Evolutionary conservation across 495 filamentous ascomycete genomes (phyloP).

Genomic region (Xylaria nigripes): DNA sequence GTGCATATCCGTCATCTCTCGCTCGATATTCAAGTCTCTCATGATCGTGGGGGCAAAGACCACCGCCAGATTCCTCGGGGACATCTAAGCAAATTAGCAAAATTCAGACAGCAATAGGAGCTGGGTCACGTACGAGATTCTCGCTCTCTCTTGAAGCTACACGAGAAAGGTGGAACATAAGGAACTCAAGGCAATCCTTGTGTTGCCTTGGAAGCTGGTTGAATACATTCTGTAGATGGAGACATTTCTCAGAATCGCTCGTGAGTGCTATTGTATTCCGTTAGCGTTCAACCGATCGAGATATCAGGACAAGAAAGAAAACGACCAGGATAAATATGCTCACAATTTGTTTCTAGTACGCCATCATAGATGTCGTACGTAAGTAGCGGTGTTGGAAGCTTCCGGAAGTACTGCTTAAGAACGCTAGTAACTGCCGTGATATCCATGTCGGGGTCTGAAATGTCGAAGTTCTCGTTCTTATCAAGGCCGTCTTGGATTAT

Average conservation of each 20-base stretch:
- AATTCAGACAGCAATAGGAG: background rate
- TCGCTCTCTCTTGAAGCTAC: constrained; percentile 75
- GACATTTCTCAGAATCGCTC: constrained; percentile 52
- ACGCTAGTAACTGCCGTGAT: constrained; percentile 94
- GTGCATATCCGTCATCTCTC: constrained; percentile 94
- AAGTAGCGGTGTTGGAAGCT: constrained; percentile 82
- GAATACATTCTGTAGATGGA: constrained; percentile 60
- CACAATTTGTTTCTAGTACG: constrained; percentile 69
- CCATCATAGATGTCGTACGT: constrained; percentile 89
- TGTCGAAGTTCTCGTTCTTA: constrained; percentile 71
- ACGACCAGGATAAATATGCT: constrained; percentile 16
- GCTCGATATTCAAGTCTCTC: constrained; percentile 75
- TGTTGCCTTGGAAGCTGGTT: constrained; percentile 72
- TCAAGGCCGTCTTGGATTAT: constrained; percentile 86
- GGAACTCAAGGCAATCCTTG: constrained; percentile 80
- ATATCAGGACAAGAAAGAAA: too few species aligned
- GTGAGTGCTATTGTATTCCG: constrained; percentile 37
- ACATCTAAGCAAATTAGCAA: constrained; percentile 53
- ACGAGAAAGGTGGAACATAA: constrained; percentile 87
- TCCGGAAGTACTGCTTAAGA: constrained; percentile 96
- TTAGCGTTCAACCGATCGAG: constrained; percentile 6
- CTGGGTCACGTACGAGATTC: constrained; percentile 52
- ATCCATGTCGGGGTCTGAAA: constrained; percentile 86
- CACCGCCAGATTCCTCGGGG: constrained; percentile 86
- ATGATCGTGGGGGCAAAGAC: constrained; percentile 98